Evolutionary conservation across 805 yeast species (phyloP).

Genomic region (Saccharomycopsis malanga): DNA sequence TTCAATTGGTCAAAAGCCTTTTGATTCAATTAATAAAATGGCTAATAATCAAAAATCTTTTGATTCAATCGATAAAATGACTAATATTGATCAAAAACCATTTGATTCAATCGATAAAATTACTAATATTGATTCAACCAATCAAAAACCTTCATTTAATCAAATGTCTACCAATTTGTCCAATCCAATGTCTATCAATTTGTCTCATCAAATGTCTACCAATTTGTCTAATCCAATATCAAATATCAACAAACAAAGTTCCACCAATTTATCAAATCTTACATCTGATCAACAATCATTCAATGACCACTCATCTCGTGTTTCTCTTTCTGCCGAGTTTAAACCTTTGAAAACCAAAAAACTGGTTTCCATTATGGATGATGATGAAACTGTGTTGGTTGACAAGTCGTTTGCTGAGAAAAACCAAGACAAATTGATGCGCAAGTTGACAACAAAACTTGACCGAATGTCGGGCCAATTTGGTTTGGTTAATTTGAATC

Average conservation of each 20-base stretch:
- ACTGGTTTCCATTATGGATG: neutral
- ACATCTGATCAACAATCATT: too few relatives aligned
- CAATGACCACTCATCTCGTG: neutral
- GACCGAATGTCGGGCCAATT: conserved; percentile 21
- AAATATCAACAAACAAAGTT: too few relatives aligned
- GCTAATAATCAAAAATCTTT: neutral
- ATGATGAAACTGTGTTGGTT: neutral
- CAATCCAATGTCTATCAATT: neutral
- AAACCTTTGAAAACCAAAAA: neutral
- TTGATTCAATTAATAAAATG: neutral
- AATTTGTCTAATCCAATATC: too few relatives aligned
- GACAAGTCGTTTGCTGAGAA: conserved; percentile 12
- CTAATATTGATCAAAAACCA: too few relatives aligned
- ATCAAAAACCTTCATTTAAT: too few relatives aligned
- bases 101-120: neutral
- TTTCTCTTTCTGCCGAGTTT: neutral
- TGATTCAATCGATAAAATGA: neutral
- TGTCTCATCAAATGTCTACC: neutral
- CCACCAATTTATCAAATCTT: too few relatives aligned
- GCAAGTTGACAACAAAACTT: conserved; percentile 20
- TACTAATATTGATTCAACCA: neutral
- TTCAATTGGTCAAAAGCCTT: neutral
- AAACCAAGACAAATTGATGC: conserved; percentile 17
- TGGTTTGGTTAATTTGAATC: conserved; percentile 19
- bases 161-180: neutral